Base-by-base conservation (phyloP, 495 filamentous ascomycete species). In the Neurospora sp. region DNA sequence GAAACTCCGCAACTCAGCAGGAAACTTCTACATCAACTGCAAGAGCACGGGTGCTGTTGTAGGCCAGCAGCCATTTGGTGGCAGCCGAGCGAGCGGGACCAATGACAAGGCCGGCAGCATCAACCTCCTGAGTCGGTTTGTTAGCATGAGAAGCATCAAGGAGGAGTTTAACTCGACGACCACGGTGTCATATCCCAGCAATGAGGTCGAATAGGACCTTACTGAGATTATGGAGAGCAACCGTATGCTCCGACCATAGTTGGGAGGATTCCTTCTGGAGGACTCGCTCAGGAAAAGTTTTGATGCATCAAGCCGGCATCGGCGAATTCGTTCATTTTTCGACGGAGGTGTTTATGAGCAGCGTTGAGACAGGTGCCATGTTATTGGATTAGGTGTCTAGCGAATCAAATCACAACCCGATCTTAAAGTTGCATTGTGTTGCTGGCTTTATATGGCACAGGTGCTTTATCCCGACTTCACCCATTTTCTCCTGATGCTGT, bases 11-110 rank as follows among this genome's bases (percentile, higher is more conserved):
- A 91, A 94, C 78, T 82, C 92, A 4, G 91, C 93, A 41, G 93
- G 93, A 22, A 96, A 96, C 83, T 96, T 95, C 82, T 96, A 96
- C 81, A 89, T 96, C 83, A 97, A 97, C 84, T 93, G 91, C 85
- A 96, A 97, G 88, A 91, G 90, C 80, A 97, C 94, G 4, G 94
- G 93, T 69, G 94, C 94, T 10, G 93, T 97, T 44, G 93, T 97
- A 3, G 94, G 93, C 16, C 94, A 97, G 86, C 94, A 97, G 82
- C 91, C 94, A 39, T 97, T 97, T 80, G 94, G 94, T 65, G 94
- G 94, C 70, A 90, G 91, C 48, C 86, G 94, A 74, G 93, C 92
- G 11, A 94, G 92, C 76, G 94, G 94, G 16, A 97, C 94, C 61
- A 96, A 96, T 76, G 94, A 97, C 82, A 97, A 97, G 87, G 93